A percentile compares a stretch with the other conserved stretches of the same genome.
Conservation (phyloP, 495 filamentous ascomycete species). For the Pseudoneurospora amorphoporcata region DNA sequence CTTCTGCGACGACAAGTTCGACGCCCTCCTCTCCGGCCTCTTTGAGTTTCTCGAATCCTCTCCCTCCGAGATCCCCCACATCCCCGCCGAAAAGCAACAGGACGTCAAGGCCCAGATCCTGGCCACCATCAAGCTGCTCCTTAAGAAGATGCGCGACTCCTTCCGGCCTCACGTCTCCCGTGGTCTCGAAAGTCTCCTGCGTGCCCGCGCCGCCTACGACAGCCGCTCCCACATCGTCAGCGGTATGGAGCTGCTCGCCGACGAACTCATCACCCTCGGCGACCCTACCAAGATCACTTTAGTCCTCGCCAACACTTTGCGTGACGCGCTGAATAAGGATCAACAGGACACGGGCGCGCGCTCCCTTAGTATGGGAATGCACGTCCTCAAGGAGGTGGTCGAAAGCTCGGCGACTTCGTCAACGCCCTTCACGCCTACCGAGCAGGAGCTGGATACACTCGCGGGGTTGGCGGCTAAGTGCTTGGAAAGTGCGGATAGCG, state of each 20-base stretch:
- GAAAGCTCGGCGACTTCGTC: slow-evolving; percentile 18
- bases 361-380: slow-evolving; percentile 49
- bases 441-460: slow-evolving; percentile 33
- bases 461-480: slow-evolving; percentile 49
- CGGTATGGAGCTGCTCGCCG: slow-evolving; percentile 43
- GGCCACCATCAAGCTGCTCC: slow-evolving; percentile 66
- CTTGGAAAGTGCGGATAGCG: slow-evolving; percentile 62
- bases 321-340: slow-evolving; percentile 6
- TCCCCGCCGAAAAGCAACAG: slow-evolving; percentile 45
- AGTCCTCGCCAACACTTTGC: slow-evolving; percentile 34
- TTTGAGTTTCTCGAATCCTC: slow-evolving; percentile 61
- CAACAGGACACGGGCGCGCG: not conserved
- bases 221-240: slow-evolving; percentile 43
- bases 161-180: slow-evolving; percentile 56
- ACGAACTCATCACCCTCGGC: slow-evolving; percentile 40
- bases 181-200: slow-evolving; percentile 56
- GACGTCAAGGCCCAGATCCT: slow-evolving; percentile 81
- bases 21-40: slow-evolving; percentile 60
- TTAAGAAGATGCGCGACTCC: slow-evolving; percentile 52
- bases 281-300: slow-evolving; percentile 39
- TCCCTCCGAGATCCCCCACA: slow-evolving; percentile 23
- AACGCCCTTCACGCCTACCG: slow-evolving; percentile 29
- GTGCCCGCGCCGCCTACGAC: slow-evolving; percentile 51
- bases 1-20: slow-evolving; percentile 54
- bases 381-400: slow-evolving; percentile 44